phyloP scores from a whole-genome alignment of 2,329 filamentous ascomycete species.

The Ceratocystis eucalypticola region DNA sequence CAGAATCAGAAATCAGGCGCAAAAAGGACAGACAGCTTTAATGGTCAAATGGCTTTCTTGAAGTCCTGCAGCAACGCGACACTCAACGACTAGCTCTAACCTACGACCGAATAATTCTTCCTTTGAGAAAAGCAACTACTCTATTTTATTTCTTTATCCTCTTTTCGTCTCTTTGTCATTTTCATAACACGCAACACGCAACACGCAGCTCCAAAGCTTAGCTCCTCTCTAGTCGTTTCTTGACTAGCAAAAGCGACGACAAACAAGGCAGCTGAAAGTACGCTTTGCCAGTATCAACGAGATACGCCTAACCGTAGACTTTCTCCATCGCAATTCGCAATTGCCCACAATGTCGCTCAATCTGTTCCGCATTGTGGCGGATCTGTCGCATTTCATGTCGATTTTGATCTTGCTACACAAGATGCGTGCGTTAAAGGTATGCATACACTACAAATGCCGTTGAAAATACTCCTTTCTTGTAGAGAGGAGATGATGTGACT shows the following conservation, averaged over 20 bases:
- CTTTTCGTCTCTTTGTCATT: not conserved
- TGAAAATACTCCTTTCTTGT: not conserved
- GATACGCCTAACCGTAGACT: not conserved
- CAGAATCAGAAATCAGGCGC: not conserved
- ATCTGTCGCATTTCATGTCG: conserved; percentile 88
- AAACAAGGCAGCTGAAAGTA: not conserved
- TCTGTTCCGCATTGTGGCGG: conserved; percentile 48
- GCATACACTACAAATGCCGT: not conserved
- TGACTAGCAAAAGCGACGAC: not conserved
- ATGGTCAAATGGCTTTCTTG: not conserved
- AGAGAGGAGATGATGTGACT: not conserved
- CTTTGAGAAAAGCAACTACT: not conserved
- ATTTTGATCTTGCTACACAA: conserved; percentile 94
- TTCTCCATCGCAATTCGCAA: not conserved
- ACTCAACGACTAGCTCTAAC: not conserved
- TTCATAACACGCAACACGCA: not conserved
- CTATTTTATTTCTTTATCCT: not conserved
- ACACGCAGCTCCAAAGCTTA: not conserved
- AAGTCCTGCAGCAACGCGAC: not conserved
- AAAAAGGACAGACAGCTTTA: conserved; percentile 4
- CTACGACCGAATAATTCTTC: not conserved
- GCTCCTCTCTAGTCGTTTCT: not conserved
- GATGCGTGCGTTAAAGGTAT: conserved; percentile 41
- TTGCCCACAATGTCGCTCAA: conserved; percentile 36
- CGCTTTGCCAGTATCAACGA: not conserved